Evolutionary conservation across 768 basidiomycete genomes (phyloP).

Genomic region (Tulasnella sp.): DNA sequence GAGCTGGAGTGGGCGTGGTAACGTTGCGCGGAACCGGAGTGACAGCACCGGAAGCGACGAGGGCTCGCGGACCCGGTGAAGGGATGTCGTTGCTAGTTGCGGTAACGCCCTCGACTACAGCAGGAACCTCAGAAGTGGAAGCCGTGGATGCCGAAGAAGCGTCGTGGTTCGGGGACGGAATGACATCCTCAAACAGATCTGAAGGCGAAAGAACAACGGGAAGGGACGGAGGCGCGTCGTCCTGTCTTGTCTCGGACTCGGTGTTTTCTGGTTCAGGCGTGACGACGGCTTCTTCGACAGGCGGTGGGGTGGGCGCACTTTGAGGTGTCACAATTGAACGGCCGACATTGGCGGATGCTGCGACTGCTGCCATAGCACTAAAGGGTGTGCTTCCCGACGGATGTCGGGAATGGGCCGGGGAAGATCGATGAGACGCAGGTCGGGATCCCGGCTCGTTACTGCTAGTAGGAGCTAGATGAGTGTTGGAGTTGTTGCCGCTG

Average conservation of each 20-base stretch:
- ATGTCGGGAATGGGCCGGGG: constrained; percentile 4
- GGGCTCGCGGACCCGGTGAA: not conserved
- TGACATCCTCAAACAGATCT: constrained; percentile 10
- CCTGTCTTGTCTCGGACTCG: not conserved
- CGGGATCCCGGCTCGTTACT: not conserved
- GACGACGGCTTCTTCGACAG: not conserved
- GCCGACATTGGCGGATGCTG: constrained; percentile 1
- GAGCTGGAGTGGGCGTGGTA: not conserved
- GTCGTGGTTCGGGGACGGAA: not conserved
- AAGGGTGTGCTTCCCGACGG: constrained; percentile 4
- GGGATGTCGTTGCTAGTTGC: constrained; percentile 17
- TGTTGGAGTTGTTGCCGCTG: not conserved
- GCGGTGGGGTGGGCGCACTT: not conserved
- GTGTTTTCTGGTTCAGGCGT: not conserved
- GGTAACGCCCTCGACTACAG: constrained; percentile 5
- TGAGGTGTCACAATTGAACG: not conserved
- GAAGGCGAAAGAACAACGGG: constrained; percentile 9
- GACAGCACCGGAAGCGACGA: not conserved
- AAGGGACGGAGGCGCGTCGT: not conserved
- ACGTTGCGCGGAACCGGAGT: not conserved
- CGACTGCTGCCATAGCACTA: constrained; percentile 2
- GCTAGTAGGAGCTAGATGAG: not conserved
- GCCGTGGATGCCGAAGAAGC: not conserved
- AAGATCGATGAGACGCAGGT: constrained; percentile 7
- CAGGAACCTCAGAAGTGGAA: not conserved